Conservation (phyloP, 768 basidiomycete species). For the Tephrocybe rancida region DNA sequence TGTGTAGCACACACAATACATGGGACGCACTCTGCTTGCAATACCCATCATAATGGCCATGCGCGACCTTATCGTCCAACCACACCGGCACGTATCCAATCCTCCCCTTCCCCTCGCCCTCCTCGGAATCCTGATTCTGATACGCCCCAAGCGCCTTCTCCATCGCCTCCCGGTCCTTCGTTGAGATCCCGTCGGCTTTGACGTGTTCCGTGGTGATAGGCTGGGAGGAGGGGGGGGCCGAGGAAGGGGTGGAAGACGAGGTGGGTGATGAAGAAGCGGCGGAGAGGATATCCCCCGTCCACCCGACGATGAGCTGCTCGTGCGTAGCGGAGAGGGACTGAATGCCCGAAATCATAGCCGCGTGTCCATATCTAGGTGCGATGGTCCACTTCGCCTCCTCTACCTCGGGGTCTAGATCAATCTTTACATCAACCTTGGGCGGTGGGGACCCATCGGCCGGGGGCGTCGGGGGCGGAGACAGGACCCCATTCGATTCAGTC, state of each 20-base stretch:
- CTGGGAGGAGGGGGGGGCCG: too few relatives aligned
- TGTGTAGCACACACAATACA: too few relatives aligned
- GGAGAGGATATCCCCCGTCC: constrained; percentile 89
- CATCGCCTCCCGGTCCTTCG: constrained; percentile 66
- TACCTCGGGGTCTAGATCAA: too few relatives aligned
- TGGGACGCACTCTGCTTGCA: constrained; percentile 95
- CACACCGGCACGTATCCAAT: constrained; percentile 88
- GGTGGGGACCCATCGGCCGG: constrained; percentile 54
- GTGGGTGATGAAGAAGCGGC: too few relatives aligned
- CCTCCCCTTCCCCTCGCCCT: constrained; percentile 61
- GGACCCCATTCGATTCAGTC: too few relatives aligned
- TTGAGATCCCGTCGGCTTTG: constrained; percentile 51
- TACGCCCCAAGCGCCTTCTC: constrained; percentile 67
- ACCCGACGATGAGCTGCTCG: constrained; percentile 91
- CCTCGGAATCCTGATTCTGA: constrained; percentile 58
- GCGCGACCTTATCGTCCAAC: constrained; percentile 86
- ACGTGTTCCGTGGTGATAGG: too few relatives aligned
- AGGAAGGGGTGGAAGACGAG: too few relatives aligned
- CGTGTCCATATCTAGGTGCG: constrained; percentile 81
- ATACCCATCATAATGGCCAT: constrained; percentile 96
- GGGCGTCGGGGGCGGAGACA: constrained; percentile 79
- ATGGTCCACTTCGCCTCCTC: constrained; percentile 65
- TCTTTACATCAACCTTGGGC: constrained; percentile 28
- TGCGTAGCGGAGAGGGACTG: constrained; percentile 80
- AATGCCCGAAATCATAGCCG: constrained; percentile 95